These are phyloP conservation scores for Fragaria ananassa DNA, from an alignment of 306 rosid species.

Conservation along the genomic window DNA sequence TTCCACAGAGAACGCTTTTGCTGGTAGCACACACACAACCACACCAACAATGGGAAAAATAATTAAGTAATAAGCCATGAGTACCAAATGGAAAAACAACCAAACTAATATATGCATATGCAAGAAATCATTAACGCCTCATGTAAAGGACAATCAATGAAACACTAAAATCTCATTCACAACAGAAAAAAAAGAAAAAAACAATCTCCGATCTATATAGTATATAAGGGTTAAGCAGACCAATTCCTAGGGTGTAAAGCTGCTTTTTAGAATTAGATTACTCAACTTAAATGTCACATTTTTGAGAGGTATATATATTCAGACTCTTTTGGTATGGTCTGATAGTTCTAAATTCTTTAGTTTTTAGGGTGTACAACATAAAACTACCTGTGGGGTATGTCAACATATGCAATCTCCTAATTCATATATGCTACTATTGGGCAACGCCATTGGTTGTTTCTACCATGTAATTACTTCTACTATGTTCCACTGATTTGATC, in stretches of 20 bases:
- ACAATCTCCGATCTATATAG: not conserved
- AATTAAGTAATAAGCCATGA: not conserved
- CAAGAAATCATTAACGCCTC: not conserved
- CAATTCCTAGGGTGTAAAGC: not conserved
- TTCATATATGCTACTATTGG: not conserved
- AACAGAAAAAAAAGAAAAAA: not conserved
- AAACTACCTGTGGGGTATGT: not conserved
- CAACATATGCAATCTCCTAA: not conserved
- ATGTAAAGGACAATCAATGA: not conserved
- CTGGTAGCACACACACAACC: constrained; percentile 36
- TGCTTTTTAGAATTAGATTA: not conserved
- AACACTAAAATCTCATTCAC: not conserved
- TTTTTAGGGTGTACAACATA: no score
- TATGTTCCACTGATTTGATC: no score
- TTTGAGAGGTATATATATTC: not conserved
- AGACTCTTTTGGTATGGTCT: not conserved
- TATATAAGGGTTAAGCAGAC: not conserved
- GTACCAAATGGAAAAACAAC: not conserved
- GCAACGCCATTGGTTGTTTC: no score
- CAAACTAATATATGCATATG: not conserved
- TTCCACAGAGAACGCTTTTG: constrained; percentile 49
- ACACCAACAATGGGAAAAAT: not conserved
- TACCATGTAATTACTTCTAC: no score
- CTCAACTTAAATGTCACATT: not conserved
- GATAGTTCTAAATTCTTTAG: no score